Evolutionary conservation across 2,329 filamentous ascomycete genomes (phyloP).

Genomic region (Colletotrichum somersetense): DNA sequence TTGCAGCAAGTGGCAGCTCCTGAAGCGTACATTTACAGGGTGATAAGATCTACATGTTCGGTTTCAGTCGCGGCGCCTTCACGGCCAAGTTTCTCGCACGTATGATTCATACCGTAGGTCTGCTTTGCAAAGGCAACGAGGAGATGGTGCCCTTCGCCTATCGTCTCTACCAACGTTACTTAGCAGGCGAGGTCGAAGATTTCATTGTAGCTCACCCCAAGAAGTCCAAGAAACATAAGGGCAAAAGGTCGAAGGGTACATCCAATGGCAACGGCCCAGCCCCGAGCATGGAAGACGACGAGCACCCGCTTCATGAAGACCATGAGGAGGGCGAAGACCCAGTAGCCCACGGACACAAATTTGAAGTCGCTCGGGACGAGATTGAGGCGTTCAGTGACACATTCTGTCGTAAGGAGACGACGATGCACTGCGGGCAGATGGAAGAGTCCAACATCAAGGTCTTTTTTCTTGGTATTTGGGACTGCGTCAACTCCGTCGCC

Average conservation of each 20-base stretch:
- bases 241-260: slow-evolving; percentile 37
- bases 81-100: slow-evolving; percentile 66
- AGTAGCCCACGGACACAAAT: slow-evolving; percentile 45
- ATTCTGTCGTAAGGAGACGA: slow-evolving; percentile 57
- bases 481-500: slow-evolving; percentile 65
- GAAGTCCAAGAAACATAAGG: slow-evolving; percentile 19
- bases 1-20: background rate
- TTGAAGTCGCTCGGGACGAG: slow-evolving; percentile 49
- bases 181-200: slow-evolving; percentile 55
- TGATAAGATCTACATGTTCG: slow-evolving; percentile 67
- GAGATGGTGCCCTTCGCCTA: slow-evolving; percentile 67
- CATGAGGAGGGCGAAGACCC: slow-evolving; percentile 41
- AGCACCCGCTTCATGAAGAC: slow-evolving; percentile 44
- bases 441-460: slow-evolving; percentile 58
- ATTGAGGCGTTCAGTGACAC: slow-evolving; percentile 61
- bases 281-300: slow-evolving; percentile 47
- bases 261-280: slow-evolving; percentile 1
- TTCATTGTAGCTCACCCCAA: slow-evolving; percentile 44
- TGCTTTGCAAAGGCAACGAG: slow-evolving; percentile 65
- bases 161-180: slow-evolving; percentile 57
- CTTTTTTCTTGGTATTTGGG: slow-evolving; percentile 68
- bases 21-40: slow-evolving; percentile 47
- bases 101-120: slow-evolving; percentile 63
- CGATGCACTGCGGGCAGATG: slow-evolving; percentile 26
- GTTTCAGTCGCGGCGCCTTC: slow-evolving; percentile 66